Conservation (phyloP, 306 rosid species). For the Dryas octopetala region DNA sequence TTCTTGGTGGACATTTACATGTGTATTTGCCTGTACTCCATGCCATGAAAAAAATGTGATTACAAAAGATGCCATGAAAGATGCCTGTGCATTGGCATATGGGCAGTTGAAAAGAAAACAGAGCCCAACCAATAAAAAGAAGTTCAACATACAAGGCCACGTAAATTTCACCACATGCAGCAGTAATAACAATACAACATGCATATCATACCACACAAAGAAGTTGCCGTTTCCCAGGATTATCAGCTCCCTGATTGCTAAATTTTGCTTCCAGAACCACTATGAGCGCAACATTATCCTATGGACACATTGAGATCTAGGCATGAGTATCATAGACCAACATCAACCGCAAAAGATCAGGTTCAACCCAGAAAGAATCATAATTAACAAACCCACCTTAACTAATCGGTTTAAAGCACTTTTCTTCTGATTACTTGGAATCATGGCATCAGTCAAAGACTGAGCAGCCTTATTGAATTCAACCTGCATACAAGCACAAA, state of each 20-base stretch:
- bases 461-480: conserved; percentile 98
- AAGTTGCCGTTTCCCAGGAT: conserved; percentile 88
- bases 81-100: neutral
- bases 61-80: conserved; percentile 2
- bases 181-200: neutral
- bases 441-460: conserved; percentile 85
- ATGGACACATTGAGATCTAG: conserved; percentile 25
- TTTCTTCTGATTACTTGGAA: conserved; percentile 84
- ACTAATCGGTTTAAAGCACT: conserved; percentile 83
- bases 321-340: conserved; percentile 6
- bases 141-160: neutral
- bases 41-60: conserved; percentile 18
- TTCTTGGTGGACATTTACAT: conserved; percentile 78
- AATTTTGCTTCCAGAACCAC: conserved; percentile 95
- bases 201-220: conserved; percentile 75
- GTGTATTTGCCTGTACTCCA: conserved; percentile 81
- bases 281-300: conserved; percentile 97
- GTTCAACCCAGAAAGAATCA: neutral
- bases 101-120: neutral
- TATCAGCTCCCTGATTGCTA: conserved; percentile 72
- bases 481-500: conserved; percentile 64
- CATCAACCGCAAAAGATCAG: conserved; percentile 3
- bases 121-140: neutral
- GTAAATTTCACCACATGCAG: neutral
- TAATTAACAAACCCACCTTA: conserved; percentile 52